These are phyloP conservation scores for Lactarius sp. DNA, from an alignment of 768 basidiomycete genomes.

Conservation along the genomic window DNA sequence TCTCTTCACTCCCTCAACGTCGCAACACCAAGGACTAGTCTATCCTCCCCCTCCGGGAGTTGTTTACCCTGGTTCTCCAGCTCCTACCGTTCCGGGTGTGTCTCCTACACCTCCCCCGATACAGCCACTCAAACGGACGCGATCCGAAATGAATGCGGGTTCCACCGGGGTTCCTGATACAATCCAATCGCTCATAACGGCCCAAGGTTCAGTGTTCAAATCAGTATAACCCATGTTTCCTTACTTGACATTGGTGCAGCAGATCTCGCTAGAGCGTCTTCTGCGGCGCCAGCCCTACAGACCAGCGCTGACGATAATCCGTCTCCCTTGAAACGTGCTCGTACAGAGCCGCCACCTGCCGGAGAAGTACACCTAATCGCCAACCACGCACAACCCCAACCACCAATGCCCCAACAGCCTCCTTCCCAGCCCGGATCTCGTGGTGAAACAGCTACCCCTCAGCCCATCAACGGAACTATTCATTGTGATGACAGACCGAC, in stretches of 20 bases:
- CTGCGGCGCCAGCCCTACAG: slow-evolving; percentile 39
- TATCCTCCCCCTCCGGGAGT: slow-evolving; percentile 50
- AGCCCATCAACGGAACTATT: slow-evolving; percentile 20
- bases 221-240: slow-evolving; percentile 32
- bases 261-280: slow-evolving; percentile 49
- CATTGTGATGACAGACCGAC: slow-evolving; percentile 36
- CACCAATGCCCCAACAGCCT: slow-evolving; percentile 30
- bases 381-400: slow-evolving; percentile 16
- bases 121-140: slow-evolving; percentile 51
- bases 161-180: slow-evolving; percentile 22
- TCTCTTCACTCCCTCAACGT: slow-evolving; percentile 80
- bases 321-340: slow-evolving; percentile 66
- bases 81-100: slow-evolving; percentile 31
- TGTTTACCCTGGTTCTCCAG: slow-evolving; percentile 48
- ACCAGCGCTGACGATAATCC: slow-evolving; percentile 56
- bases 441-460: slow-evolving; percentile 24
- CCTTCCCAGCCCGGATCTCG: slow-evolving; percentile 32
- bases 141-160: slow-evolving; percentile 64
- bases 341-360: slow-evolving; percentile 43
- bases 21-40: slow-evolving; percentile 44
- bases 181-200: slow-evolving; percentile 25
- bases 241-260: slow-evolving; percentile 43
- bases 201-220: slow-evolving; percentile 16
- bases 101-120: slow-evolving; percentile 36
- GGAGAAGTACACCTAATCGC: slow-evolving; percentile 11